A percentile compares a stretch with the other conserved stretches of the same genome.
Evolutionary conservation across 208 protist genomes (phyloP).

Genomic region (Leishmania gerbilli): DNA sequence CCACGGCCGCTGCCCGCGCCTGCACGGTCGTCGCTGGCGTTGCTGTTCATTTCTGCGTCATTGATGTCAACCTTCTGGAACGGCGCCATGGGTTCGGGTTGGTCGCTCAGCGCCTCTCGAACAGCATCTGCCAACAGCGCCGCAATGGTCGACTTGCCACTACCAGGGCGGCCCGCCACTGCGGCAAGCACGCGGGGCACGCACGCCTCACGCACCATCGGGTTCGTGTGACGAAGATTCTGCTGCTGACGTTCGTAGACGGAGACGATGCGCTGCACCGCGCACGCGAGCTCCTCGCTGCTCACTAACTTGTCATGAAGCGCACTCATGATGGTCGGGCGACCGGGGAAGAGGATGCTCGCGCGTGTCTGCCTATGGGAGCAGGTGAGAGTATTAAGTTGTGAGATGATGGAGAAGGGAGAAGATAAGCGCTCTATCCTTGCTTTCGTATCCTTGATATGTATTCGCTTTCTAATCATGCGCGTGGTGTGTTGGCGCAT

Average conservation of each 20-base stretch:
- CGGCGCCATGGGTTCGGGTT: constrained; percentile 18
- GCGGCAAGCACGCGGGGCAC: constrained; percentile 62
- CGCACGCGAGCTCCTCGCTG: constrained; percentile 15
- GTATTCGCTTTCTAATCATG: neutral
- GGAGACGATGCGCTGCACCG: constrained; percentile 24
- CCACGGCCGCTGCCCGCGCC: constrained; percentile 6
- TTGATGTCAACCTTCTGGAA: constrained; percentile 12
- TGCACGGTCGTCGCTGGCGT: neutral
- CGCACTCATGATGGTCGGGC: constrained; percentile 7
- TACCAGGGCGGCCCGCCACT: constrained; percentile 74
- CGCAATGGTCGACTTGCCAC: constrained; percentile 70
- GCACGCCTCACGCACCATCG: constrained; percentile 19
- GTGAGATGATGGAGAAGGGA: constrained; percentile 5
- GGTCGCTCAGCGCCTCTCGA: constrained; percentile 22
- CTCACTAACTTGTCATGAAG: constrained; percentile 8
- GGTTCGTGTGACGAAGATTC: constrained; percentile 24
- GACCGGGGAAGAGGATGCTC: neutral
- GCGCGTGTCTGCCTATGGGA: neutral
- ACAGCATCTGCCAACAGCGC: constrained; percentile 45
- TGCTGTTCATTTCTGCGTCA: constrained; percentile 13
- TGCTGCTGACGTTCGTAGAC: constrained; percentile 23
- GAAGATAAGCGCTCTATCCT: constrained; percentile 6
- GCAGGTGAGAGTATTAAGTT: neutral
- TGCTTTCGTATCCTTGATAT: neutral
- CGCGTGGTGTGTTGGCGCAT: neutral